Conservation (phyloP, 78 protist species). For the Diacronema lutheri region DNA sequence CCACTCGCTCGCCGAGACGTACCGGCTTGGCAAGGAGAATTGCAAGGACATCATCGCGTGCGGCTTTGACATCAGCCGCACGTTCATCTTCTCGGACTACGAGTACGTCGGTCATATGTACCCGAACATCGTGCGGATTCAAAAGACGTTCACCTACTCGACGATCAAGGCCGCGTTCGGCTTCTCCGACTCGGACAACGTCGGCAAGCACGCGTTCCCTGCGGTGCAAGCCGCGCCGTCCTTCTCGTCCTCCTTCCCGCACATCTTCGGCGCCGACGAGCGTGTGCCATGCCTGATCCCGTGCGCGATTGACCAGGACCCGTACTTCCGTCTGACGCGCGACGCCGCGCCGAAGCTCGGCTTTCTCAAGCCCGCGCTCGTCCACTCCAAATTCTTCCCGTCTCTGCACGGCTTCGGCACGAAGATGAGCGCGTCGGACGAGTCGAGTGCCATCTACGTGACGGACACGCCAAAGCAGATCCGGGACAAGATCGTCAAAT, state of each 20-base stretch:
- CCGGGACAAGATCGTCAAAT: constrained; percentile 75
- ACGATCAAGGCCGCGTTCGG: constrained; percentile 27
- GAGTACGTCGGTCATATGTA: constrained; percentile 79
- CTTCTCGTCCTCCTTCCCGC: constrained; percentile 86
- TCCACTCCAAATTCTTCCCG: constrained; percentile 95
- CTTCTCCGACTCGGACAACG: constrained; percentile 18
- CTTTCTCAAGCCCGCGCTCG: constrained; percentile 87
- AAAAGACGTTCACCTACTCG: constrained; percentile 55
- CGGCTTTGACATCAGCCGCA: constrained; percentile 94
- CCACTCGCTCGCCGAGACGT: constrained; percentile 72
- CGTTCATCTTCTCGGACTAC: constrained; percentile 95
- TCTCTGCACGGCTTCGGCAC: constrained; percentile 68
- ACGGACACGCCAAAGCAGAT: constrained; percentile 91
- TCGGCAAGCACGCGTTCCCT: constrained; percentile 91
- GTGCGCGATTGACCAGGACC: constrained; percentile 99
- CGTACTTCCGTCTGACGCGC: constrained; percentile 97
- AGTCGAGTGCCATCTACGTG: constrained; percentile 80
- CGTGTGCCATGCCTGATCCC: constrained; percentile 95
- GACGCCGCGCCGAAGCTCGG: constrained; percentile 93
- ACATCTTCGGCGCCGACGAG: constrained; percentile 74
- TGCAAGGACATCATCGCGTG: constrained; percentile 94
- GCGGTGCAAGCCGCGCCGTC: constrained; percentile 72
- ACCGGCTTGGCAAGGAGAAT: constrained; percentile 76
- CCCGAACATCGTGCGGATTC: constrained; percentile 63
- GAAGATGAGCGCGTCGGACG: constrained; percentile 81